A percentile compares a stretch with the other conserved stretches of the same genome.
Evolutionary conservation across 768 basidiomycete species (phyloP).

Genomic region (Lyophyllum atratum): DNA sequence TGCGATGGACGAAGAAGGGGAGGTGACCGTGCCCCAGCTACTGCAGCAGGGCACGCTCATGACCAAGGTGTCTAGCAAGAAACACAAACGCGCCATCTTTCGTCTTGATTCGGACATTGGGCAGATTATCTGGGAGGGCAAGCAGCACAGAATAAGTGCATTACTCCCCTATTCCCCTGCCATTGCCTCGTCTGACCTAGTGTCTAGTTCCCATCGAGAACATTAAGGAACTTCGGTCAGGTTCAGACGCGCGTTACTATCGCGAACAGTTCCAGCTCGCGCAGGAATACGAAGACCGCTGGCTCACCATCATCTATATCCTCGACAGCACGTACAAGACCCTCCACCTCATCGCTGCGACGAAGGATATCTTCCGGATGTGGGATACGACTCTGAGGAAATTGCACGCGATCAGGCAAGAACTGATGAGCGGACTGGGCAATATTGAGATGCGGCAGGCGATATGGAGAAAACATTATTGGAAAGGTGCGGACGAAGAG

Average conservation of each 20-base stretch:
- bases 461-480: slow-evolving; percentile 84
- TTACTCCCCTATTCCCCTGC: slow-evolving; percentile 23
- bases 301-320: slow-evolving; percentile 88
- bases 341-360: slow-evolving; percentile 79
- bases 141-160: slow-evolving; percentile 61
- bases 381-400: slow-evolving; percentile 68
- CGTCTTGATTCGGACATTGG: slow-evolving; percentile 80
- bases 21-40: slow-evolving; percentile 52
- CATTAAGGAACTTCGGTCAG: slow-evolving; percentile 87
- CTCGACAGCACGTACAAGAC: slow-evolving; percentile 81
- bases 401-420: slow-evolving; percentile 67
- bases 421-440: slow-evolving; percentile 75
- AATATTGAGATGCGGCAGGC: slow-evolving; percentile 69
- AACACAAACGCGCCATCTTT: slow-evolving; percentile 71
- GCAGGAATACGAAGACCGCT: slow-evolving; percentile 68
- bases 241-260: slow-evolving; percentile 72
- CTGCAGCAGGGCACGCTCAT: slow-evolving; percentile 70
- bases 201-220: slow-evolving; percentile 83
- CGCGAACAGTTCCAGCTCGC: slow-evolving; percentile 74
- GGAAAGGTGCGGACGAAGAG: slow-evolving; percentile 72
- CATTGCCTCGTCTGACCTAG: background rate
- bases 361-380: slow-evolving; percentile 49
- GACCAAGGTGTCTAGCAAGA: slow-evolving; percentile 82
- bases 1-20: slow-evolving; percentile 15
- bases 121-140: slow-evolving; percentile 77